Conservation (phyloP, 75 land plant genomes). For the Sequoia sempervirens region DNA sequence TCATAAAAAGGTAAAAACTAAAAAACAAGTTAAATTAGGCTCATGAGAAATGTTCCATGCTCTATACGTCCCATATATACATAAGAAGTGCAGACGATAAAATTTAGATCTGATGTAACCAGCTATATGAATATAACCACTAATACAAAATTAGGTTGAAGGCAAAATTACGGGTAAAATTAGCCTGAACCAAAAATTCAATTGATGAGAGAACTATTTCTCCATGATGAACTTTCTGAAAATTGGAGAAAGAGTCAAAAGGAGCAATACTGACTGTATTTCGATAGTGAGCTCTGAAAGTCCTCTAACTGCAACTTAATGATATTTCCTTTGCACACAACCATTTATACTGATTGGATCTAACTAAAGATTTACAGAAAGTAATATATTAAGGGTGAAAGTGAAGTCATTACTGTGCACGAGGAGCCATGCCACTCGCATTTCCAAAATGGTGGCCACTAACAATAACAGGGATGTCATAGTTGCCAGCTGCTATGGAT, state of each 20-base stretch:
- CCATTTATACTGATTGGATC: not conserved
- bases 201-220: not conserved
- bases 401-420: conserved; percentile 57
- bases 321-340: not conserved
- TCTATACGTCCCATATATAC: not conserved
- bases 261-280: not conserved
- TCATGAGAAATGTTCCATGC: not conserved
- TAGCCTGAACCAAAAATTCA: not conserved
- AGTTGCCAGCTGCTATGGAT: conserved; percentile 87
- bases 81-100: not conserved
- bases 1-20: too few relatives aligned
- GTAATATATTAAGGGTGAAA: not conserved
- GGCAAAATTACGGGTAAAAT: not conserved
- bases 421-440: conserved; percentile 98
- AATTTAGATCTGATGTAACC: not conserved
- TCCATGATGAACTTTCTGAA: not conserved
- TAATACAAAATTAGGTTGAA: not conserved
- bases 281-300: not conserved
- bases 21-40: not conserved
- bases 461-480: conserved; percentile 72
- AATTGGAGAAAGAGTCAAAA: not conserved
- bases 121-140: not conserved
- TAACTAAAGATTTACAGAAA: not conserved
- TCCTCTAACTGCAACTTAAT: not conserved
- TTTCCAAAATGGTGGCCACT: conserved; percentile 75